Evolutionary conservation across 2,329 filamentous ascomycete genomes (phyloP), one percentile per base, ranked within the genome.

Genomic region (Beauveria varroae): DNA sequence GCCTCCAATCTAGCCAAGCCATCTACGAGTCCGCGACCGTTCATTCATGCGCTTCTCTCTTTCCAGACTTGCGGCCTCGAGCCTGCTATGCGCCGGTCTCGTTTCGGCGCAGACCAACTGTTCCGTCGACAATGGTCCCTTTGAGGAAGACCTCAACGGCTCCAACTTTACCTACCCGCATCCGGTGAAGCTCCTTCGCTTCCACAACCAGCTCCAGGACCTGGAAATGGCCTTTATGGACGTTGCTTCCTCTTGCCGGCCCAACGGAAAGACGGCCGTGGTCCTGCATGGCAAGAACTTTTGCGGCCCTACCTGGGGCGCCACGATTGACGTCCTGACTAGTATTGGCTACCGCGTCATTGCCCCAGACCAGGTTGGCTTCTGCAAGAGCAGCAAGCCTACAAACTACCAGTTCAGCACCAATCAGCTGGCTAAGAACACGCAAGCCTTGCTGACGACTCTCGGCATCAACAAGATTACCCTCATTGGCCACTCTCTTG

Each of bases 191-290:
- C 71, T 79, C 40, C 81, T 79, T 69, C 72, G 69, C 47, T 78
- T 84, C 65, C 70, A 68, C 1, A 80, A 79, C 46, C 80, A 83
- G 68, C 69, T 71, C 16, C 73, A 77, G 53, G 68, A 74, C n/a
- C 69, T 83, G 28, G 74, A 80, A 47, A 84, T 83, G 81, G 80
- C 80, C 18, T 83, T 81, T 65, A 82, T 84, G 79, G 81, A 84
- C 63, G 66, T 83, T 26, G 56, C 69, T 14, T 78, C 78, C 8
- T 68, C 66, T 1, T 65, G 64, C 57, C 59, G 65, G 30, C 63
- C 72, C 52, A 75, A 73, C 61, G 73, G 72, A 47, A 78, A 75
- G 65, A 78, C 74, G 0, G 78, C 76, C 28, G 70, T 82, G 9
- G 74, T 83, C 40, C 68, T 84, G 18, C 81, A 84, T 66, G 81